A percentile compares a stretch with the other conserved stretches of the same genome.
phyloP scores from a whole-genome alignment of 2,329 filamentous ascomycete genomes.

The Talaromyces sp. region DNA sequence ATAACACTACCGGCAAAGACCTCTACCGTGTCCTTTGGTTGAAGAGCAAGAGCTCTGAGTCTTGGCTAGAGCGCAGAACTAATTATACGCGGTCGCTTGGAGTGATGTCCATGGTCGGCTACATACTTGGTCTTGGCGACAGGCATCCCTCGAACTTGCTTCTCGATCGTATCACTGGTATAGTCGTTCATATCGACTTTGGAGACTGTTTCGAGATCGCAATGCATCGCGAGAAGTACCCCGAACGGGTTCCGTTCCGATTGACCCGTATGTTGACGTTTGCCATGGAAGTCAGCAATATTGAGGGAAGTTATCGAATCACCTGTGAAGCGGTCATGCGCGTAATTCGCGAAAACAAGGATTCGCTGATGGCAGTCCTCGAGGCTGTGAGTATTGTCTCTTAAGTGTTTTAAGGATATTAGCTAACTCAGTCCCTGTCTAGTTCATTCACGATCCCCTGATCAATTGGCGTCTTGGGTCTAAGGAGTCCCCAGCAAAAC shows the following conservation, averaged over 20 bases:
- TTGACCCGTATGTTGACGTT: slow-evolving; percentile 98
- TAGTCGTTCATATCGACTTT: slow-evolving; percentile 98
- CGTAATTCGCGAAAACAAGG: slow-evolving; percentile 92
- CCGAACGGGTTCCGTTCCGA: slow-evolving; percentile 94
- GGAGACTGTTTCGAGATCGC: slow-evolving; percentile 99
- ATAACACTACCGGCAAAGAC: slow-evolving; percentile 98
- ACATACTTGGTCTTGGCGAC: slow-evolving; percentile 94
- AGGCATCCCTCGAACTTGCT: slow-evolving; percentile 96
- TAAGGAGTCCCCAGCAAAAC: slow-evolving; percentile 55
- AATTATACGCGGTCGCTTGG: slow-evolving; percentile 96
- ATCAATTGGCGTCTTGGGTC: slow-evolving; percentile 85
- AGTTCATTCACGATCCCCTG: slow-evolving; percentile 99
- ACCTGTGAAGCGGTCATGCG: slow-evolving; percentile 99
- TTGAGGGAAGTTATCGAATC: slow-evolving; percentile 95
- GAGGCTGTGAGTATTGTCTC: slow-evolving; percentile 69
- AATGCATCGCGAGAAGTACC: slow-evolving; percentile 99
- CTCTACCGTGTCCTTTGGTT: slow-evolving; percentile 97
- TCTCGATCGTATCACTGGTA: slow-evolving; percentile 91
- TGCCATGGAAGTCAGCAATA: slow-evolving; percentile 99
- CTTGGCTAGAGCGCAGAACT: slow-evolving; percentile 95
- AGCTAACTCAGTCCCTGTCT: slow-evolving; percentile 17
- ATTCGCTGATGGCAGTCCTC: slow-evolving; percentile 94
- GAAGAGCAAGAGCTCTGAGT: slow-evolving; percentile 96
- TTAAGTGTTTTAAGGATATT: background rate
- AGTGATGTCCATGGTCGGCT: slow-evolving; percentile 99